These are phyloP conservation scores for Ustilago hordei DNA, from an alignment of 1,284 basidiomycete genomes.

Conservation along the genomic window DNA sequence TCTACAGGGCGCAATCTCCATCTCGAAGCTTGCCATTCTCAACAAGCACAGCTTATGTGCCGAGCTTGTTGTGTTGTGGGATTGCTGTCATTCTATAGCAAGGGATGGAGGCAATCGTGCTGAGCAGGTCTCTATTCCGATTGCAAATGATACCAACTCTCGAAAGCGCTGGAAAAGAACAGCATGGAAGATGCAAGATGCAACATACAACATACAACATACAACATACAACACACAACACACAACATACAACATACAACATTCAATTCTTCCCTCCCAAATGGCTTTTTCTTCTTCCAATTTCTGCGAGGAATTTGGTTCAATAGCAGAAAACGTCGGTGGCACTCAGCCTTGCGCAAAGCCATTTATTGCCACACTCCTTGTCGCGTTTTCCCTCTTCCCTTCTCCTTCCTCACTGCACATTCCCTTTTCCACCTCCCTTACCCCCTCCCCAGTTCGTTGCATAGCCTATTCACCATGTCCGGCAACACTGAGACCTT, in stretches of 20 bases:
- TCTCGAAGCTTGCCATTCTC: background rate
- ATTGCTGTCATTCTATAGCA: too few relatives aligned
- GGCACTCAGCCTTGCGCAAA: slow-evolving; percentile 18
- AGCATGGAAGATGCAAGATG: slow-evolving; percentile 20
- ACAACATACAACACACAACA: too few relatives aligned
- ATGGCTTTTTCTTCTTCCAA: background rate
- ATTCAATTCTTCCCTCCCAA: too few relatives aligned
- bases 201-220: too few relatives aligned
- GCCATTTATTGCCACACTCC: slow-evolving; percentile 37
- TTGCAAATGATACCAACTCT: background rate
- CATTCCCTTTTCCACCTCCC: slow-evolving; percentile 3
- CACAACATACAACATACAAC: too few relatives aligned
- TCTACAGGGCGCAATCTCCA: slow-evolving; percentile 21
- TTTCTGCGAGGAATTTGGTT: slow-evolving; percentile 23
- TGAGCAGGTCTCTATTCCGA: background rate
- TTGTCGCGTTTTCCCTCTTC: background rate
- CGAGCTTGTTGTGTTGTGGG: too few relatives aligned
- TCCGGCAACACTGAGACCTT: slow-evolving; percentile 67
- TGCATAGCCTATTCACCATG: slow-evolving; percentile 51
- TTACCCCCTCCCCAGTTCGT: slow-evolving; percentile 10
- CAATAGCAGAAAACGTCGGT: slow-evolving; percentile 9
- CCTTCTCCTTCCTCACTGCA: slow-evolving; percentile 21
- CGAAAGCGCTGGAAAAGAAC: slow-evolving; percentile 23
- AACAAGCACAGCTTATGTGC: too few relatives aligned
- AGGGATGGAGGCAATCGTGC: background rate